Base-by-base conservation (phyloP, 140 eudicot genomes). In the Cichorium intybus region DNA sequence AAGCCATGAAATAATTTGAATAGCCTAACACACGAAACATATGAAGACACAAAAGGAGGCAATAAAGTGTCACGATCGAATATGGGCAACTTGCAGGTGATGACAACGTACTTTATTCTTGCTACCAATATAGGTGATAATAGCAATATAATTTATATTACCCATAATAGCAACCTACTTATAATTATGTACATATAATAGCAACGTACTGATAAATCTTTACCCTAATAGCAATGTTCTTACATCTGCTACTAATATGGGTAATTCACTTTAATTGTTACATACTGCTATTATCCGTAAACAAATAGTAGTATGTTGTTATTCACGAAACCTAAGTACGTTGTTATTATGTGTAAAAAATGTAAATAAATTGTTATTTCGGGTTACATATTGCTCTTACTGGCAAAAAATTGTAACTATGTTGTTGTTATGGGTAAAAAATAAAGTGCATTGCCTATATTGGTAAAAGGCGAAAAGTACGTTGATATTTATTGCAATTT, bases 1-100 rank as follows among this genome's bases (percentile, higher is more conserved):
- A 71, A 92, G 99, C 99, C 96, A 92, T 47, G 99, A 92, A 57
- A 92, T 83, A 14, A 92, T 88, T 80, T 88, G 96, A 72, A 88
- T 81, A 60, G 95, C 96, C 93, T 88, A 83, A 67, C 53, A 59
- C 22, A 63, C 12, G 37, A 66, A 52, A 60, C 63, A 68, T 22
- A 34, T 9, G 18, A n/a, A n/a, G n/a, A n/a, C n/a, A n/a, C n/a
- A n/a, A n/a, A n/a, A n/a, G 51, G 21, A 34, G 10, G 34, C 14
- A 60, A 35, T 60, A 43, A 35, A 51, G 51, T 28, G 24, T 11
- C 39, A 52, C 29, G n/a, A 43, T 15, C n/a, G n/a, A 37, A 11
- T 37, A 10, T 10, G n/a, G 41, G 12, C 41, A 34, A 12, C 1
- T 34, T 7, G 41, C 41, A 34, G 12, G 12, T 34, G 9, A 34